A percentile compares a stretch with the other conserved stretches of the same genome.
Evolutionary conservation across 495 filamentous ascomycete genomes (phyloP).

Genomic region (Cenococcum geophilum): DNA sequence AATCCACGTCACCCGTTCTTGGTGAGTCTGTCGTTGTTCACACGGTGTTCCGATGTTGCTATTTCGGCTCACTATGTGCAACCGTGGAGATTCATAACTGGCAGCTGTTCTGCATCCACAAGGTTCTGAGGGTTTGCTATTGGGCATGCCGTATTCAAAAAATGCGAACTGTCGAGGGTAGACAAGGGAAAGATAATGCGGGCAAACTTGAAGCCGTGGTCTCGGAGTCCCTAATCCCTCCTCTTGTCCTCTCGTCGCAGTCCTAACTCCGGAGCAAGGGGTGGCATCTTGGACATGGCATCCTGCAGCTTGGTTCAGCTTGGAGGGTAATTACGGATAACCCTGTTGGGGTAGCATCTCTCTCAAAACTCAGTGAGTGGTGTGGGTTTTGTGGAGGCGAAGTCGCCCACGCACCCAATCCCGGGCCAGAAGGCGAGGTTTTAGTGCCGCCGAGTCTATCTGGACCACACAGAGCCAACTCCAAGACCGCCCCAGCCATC

Average conservation of each 20-base stretch:
- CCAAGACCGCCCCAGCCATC: no score
- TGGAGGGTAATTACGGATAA: neutral
- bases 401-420: neutral
- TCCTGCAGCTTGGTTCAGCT: no score
- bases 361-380: no score
- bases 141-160: neutral
- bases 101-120: neutral
- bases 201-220: slow-evolving; percentile 1
- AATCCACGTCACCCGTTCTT: no score
- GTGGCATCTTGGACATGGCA: no score
- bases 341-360: neutral
- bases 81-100: neutral
- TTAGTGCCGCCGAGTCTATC: neutral
- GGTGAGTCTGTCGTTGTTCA: no score
- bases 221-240: neutral
- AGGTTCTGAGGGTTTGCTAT: neutral
- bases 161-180: neutral
- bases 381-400: neutral
- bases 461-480: neutral
- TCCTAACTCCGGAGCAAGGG: no score
- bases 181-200: slow-evolving; percentile 8
- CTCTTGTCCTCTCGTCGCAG: no score
- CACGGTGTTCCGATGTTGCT: no score
- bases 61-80: neutral
- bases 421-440: neutral